Base-by-base conservation (phyloP, 257 asterid genomes). In the Leptodermis oblonga region DNA sequence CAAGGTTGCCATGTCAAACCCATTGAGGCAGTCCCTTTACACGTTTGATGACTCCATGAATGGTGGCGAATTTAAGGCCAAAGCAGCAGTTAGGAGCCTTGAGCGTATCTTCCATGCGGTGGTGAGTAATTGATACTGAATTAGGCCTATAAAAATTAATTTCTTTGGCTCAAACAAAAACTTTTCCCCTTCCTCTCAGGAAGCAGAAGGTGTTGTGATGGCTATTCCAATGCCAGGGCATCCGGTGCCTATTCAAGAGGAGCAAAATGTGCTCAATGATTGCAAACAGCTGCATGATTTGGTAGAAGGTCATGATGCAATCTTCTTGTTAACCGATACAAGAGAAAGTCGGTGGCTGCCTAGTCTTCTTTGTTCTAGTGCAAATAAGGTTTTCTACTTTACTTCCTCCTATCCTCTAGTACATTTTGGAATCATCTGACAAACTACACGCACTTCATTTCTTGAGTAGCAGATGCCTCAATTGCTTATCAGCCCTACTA, bases 291-390 rank as follows among this genome's bases (percentile, higher is more conserved):
- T 94, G 74, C 84, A 74, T 39, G 86, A 82, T 73, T 79, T 94
- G 83, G 82, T 94, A 46, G 84, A 86, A 63, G 82, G 96, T 36
- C 97, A 94, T 79, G 97, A 94, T 82, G 95, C 76, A 13, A 69
- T 90, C 59, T 94, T 94, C 79, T 80, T 94, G 83, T 77, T 91
- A 52, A 94, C 99, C 59, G 99, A 94, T 80, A 94, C 99, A 37
- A 86, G 97, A 22, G 99, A 94, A 83, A 94, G 99, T 78, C 86
- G 99, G 73, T 94, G 99, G 99, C 93, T 94, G 26, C 99, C 99
- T 26, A 91, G 87, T 76, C 96, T 94, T 74, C 83, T 94, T 72
- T 82, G 89, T 62, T 92, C 99, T 77, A 85, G 82, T 71, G 85
- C 89, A 62, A 91, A 90, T 78, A 94, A 94, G 97, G 99, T 94